Percentiles rank a stretch among this genome's conserved stretches.
Conservation (phyloP, 345 rosid species). For the Syzygium grande region DNA sequence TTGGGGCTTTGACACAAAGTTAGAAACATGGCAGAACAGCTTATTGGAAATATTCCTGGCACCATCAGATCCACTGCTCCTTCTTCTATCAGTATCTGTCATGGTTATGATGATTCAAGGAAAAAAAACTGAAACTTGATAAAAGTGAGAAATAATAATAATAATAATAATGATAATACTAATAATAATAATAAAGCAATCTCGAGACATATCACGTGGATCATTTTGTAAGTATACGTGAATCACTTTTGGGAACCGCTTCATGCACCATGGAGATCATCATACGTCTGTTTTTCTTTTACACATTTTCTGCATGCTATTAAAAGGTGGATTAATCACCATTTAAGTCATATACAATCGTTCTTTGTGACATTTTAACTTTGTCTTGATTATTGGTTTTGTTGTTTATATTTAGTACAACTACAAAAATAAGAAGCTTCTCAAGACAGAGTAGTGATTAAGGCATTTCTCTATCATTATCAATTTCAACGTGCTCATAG, state of each 20-base stretch:
- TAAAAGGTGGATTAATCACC: background rate
- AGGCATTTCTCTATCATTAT: background rate
- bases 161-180: too few relatives aligned
- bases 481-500: too few relatives aligned
- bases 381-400: background rate
- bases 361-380: background rate
- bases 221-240: background rate
- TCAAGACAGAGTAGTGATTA: background rate
- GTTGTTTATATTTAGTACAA: background rate
- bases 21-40: constrained; percentile 48
- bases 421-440: too few relatives aligned
- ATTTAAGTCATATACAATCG: background rate
- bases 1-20: constrained; percentile 27
- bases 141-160: background rate
- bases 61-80: constrained; percentile 57
- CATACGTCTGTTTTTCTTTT: background rate
- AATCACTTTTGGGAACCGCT: background rate
- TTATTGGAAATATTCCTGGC: constrained; percentile 55
- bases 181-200: too few relatives aligned
- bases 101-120: background rate
- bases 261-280: background rate
- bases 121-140: background rate
- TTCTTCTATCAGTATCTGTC: constrained; percentile 51
- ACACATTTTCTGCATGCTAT: too few relatives aligned
- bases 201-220: background rate